Conservation (phyloP, 768 basidiomycete genomes). For the Suillus americanus region DNA sequence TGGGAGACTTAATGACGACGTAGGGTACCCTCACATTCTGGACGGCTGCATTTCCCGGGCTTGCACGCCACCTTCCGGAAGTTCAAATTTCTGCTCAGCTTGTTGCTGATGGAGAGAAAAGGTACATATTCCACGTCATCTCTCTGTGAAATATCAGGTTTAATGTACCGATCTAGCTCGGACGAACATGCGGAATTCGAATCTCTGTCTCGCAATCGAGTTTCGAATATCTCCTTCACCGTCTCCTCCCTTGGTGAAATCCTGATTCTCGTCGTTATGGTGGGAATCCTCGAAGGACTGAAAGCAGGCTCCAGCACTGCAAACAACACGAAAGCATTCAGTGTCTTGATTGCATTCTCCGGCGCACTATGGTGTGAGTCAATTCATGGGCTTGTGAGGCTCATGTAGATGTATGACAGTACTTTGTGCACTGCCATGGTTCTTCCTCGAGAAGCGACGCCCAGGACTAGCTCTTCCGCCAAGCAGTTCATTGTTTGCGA, state of each 20-base stretch:
- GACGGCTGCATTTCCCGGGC: constrained; percentile 70
- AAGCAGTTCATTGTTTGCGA: constrained; percentile 53
- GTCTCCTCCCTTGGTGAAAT: constrained; percentile 67
- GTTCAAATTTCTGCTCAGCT: constrained; percentile 52
- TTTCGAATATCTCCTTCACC: constrained; percentile 75
- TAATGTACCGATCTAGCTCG: constrained; percentile 25
- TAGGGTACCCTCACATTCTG: constrained; percentile 57
- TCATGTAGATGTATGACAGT: constrained; percentile 36
- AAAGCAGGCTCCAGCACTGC: constrained; percentile 59
- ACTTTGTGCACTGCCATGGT: constrained; percentile 71
- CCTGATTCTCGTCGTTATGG: no score
- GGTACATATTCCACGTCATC: constrained; percentile 31
- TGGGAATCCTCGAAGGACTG: constrained; percentile 53
- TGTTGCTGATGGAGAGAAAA: constrained; percentile 42
- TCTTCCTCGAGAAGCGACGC: constrained; percentile 63
- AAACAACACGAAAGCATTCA: constrained; percentile 76
- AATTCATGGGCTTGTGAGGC: background rate
- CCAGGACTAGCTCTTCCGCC: constrained; percentile 63
- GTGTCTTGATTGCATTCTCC: constrained; percentile 74
- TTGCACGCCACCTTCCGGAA: constrained; percentile 68
- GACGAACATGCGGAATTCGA: constrained; percentile 55
- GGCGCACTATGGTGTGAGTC: constrained; percentile 72
- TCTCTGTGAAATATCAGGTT: background rate
- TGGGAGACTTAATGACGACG: background rate
- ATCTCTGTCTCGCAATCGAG: constrained; percentile 67